A percentile compares a stretch with the other conserved stretches of the same genome.
These are phyloP conservation scores for Saccharum spontaneum DNA, from an alignment of 176 grass and related monocot species.

Conservation along the genomic window DNA sequence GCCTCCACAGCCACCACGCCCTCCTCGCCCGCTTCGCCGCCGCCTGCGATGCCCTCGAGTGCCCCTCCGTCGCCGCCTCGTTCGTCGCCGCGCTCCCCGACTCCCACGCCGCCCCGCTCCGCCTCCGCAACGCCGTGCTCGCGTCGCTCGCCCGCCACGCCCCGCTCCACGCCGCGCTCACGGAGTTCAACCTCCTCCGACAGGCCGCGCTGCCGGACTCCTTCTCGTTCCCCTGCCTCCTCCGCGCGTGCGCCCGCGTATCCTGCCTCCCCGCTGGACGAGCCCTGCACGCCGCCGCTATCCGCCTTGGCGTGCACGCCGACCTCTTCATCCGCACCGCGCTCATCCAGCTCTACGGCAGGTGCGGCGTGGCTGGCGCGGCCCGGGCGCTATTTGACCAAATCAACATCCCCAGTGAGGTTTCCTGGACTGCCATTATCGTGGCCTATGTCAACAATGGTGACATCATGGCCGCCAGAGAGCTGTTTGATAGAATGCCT, in stretches of 20 bases:
- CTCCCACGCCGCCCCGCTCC: conserved; percentile 44
- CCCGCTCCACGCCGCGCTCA: conserved; percentile 46
- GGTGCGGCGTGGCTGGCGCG: conserved; percentile 32
- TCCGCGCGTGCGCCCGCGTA: conserved; percentile 49
- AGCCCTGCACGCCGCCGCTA: conserved; percentile 48
- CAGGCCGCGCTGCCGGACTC: conserved; percentile 47
- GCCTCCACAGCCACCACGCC: conserved; percentile 65
- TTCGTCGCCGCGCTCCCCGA: conserved; percentile 43
- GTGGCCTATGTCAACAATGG: conserved; percentile 36
- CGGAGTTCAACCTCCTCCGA: conserved; percentile 59
- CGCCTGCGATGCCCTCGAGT: conserved; percentile 53
- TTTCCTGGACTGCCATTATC: conserved; percentile 76
- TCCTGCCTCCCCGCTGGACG: conserved; percentile 31
- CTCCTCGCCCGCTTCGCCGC: conserved; percentile 68
- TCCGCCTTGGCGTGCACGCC: conserved; percentile 60
- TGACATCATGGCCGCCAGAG: conserved; percentile 41
- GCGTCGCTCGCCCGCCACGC: conserved; percentile 62
- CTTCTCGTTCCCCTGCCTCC: conserved; percentile 69
- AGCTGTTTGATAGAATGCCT: conserved; percentile 67
- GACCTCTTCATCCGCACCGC: conserved; percentile 78
- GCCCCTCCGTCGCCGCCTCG: conserved; percentile 46
- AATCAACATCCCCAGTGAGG: conserved; percentile 45
- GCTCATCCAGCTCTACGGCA: conserved; percentile 75
- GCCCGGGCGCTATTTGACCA: conserved; percentile 61
- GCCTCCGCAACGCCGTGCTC: conserved; percentile 57